Conservation (phyloP, 257 asterid genomes). For the Coffea canephora region DNA sequence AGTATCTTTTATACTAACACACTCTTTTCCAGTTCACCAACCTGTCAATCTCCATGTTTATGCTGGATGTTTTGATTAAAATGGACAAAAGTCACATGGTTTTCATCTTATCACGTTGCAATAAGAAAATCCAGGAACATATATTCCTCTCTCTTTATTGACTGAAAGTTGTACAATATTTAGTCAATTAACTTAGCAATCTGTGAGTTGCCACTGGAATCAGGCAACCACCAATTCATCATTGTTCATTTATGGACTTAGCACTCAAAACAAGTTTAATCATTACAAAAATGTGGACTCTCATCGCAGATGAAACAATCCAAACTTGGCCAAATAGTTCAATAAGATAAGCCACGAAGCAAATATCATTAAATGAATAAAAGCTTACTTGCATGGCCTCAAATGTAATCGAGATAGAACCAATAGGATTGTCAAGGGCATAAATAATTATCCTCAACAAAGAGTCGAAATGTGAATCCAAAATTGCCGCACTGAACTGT, state of each 20-base stretch:
- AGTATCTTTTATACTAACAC: neutral
- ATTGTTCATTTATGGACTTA: neutral
- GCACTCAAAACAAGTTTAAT: neutral
- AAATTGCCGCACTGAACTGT: slow-evolving; percentile 43
- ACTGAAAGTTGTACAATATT: neutral
- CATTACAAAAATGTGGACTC: neutral
- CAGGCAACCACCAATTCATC: too few relatives aligned
- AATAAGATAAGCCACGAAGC: neutral
- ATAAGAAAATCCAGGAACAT: neutral
- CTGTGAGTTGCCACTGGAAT: too few relatives aligned
- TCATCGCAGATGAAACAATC: neutral
- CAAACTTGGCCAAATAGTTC: neutral
- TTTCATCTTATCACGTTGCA: neutral
- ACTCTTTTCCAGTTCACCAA: neutral
- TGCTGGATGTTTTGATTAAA: neutral
- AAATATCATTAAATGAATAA: neutral
- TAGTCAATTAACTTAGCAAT: neutral
- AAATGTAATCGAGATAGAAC: slow-evolving; percentile 73
- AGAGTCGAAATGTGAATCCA: slow-evolving; percentile 49
- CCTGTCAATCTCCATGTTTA: neutral
- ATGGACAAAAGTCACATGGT: neutral
- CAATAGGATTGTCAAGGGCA: slow-evolving; percentile 79
- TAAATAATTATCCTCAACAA: slow-evolving; percentile 53
- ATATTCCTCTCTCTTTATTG: neutral
- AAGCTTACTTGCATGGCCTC: slow-evolving; percentile 75